Evolutionary conservation across 1,284 basidiomycete genomes (phyloP), one percentile per base, ranked within the genome.

Genomic region (Omphalotus olearius): DNA sequence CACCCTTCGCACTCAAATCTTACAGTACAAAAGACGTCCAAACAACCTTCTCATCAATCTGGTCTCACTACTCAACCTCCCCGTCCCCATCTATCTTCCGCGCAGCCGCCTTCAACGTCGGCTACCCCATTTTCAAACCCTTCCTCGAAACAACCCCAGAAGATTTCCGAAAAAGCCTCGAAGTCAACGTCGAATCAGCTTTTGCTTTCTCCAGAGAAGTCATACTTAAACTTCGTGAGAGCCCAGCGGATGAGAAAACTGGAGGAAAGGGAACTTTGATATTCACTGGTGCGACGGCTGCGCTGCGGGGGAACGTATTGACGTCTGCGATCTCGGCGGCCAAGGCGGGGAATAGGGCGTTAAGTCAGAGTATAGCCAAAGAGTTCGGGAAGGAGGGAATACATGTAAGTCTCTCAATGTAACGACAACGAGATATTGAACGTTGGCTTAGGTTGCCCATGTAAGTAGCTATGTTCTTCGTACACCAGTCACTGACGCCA

Each of bases 341-440:
- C 1, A 91, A 91, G 67, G 79, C 78, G 51, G 88, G 76, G 1
- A 55, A 81, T 53, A 70, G 88, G 35, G 82, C 82, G 0, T 67
- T 91, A 45, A 79, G 80, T 16, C 88, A 91, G 71, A 88, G 85
- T 54, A 67, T 91, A 63, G 80, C 80, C 25, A 88, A 91, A 65
- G 89, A 91, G 62, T 91, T 90, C 60, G 83, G 83, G 13, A 82
- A 82, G 62, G 70, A 89, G 54, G 87, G 88, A 56, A 88, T 91
- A 47, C 87, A 91, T 66, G 86, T 84, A 13, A 49, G 73, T 64
- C 11, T 28, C n/a, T 14, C 41, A 4, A 28, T 28, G 26, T 28
- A 4, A 28, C 26, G 26, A 4, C 10, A 10, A 28, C 26, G 16
- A 43, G 39, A 23, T 35, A 39, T 45, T 16, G 13, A 9, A 23